Conservation (phyloP, 2,329 filamentous ascomycete species). For the Diaporthe ilicicola region DNA sequence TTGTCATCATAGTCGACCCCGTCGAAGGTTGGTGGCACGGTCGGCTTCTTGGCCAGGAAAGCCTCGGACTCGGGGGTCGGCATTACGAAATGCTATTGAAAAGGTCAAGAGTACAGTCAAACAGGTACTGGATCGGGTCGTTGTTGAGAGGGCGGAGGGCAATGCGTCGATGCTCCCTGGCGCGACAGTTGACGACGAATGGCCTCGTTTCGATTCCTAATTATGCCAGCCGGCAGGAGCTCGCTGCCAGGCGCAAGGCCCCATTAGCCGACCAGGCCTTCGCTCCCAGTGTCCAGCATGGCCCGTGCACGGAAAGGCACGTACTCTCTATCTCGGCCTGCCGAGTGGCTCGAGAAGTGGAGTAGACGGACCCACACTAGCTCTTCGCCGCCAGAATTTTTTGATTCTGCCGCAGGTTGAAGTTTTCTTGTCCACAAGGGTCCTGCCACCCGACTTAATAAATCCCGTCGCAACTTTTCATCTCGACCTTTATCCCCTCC, state of each 20-base stretch:
- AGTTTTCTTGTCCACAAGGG: conserved; percentile 30
- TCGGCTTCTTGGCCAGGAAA: conserved; percentile 86
- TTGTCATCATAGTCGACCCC: conserved; percentile 89
- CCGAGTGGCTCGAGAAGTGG: not conserved
- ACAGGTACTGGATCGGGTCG: conserved; percentile 3
- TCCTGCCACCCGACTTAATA: conserved; percentile 29
- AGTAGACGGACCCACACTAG: conserved; percentile 8
- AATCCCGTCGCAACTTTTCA: conserved; percentile 18
- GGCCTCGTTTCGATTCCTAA: conserved; percentile 28
- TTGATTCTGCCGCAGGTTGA: conserved; percentile 12
- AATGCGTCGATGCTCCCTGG: conserved; percentile 24
- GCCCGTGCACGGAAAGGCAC: conserved; percentile 19
- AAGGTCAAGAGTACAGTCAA: not conserved
- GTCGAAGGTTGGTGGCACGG: conserved; percentile 83
- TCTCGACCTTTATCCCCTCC: conserved; percentile 7
- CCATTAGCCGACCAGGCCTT: not conserved
- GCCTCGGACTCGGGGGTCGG: conserved; percentile 83
- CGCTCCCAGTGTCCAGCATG: not conserved
- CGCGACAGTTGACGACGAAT: conserved; percentile 24
- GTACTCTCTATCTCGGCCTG: conserved; percentile 21
- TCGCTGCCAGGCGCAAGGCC: not conserved
- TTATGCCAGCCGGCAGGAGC: conserved; percentile 21
- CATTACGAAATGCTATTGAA: conserved; percentile 57
- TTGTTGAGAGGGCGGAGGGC: not conserved
- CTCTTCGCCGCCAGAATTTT: conserved; percentile 20